phyloP scores from a whole-genome alignment of 805 yeast genomes.

The Suhomyces sp. region DNA sequence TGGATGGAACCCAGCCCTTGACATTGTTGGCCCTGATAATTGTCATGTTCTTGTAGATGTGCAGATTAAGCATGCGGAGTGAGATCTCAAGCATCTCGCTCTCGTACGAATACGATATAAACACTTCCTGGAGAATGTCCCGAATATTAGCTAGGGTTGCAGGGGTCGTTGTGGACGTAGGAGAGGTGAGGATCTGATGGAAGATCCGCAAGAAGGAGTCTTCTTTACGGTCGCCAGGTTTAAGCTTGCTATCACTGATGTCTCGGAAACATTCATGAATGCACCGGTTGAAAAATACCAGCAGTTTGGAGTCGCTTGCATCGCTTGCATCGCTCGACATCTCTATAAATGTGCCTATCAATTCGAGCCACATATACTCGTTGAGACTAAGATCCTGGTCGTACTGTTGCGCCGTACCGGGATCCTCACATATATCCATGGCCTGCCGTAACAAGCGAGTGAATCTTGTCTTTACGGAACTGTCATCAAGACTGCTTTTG shows the following conservation, averaged over 20 bases:
- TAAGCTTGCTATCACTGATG: conserved; percentile 27
- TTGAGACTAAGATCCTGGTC: conserved; percentile 14
- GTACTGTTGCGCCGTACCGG: conserved; percentile 9
- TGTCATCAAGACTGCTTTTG: conserved; percentile 8
- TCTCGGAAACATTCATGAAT: conserved; percentile 32
- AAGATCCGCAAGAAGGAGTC: conserved; percentile 53
- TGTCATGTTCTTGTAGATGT: conserved; percentile 48
- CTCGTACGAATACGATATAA: conserved; percentile 64
- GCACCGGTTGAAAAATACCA: conserved; percentile 21
- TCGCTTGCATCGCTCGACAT: conserved; percentile 11
- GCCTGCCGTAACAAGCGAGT: conserved; percentile 35
- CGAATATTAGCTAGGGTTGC: conserved; percentile 61
- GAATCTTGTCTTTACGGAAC: conserved; percentile 11
- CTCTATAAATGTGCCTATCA: conserved; percentile 24
- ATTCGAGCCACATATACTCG: conserved; percentile 28
- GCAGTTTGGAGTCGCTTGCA: background rate
- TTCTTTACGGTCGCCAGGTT: conserved; percentile 15
- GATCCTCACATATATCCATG: conserved; percentile 25
- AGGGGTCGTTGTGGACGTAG: conserved; percentile 16
- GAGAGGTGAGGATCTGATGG: conserved; percentile 50
- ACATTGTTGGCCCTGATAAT: conserved; percentile 39
- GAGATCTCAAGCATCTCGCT: conserved; percentile 51
- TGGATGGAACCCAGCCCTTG: conserved; percentile 60
- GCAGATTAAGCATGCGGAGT: conserved; percentile 53
- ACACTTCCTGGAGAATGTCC: conserved; percentile 58